Evolutionary conservation across 345 rosid genomes (phyloP).

Genomic region (Camelina hispida): DNA sequence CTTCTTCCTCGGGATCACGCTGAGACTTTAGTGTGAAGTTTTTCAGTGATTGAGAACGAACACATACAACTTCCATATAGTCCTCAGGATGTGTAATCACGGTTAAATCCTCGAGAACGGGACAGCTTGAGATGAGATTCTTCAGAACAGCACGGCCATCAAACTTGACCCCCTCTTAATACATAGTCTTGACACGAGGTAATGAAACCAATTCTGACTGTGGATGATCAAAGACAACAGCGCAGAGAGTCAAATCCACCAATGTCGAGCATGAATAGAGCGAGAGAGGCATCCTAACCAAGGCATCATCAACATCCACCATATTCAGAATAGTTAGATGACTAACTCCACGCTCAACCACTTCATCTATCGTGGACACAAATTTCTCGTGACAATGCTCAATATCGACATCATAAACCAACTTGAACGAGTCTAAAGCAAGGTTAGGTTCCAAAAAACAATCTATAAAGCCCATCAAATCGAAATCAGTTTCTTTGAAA

Average conservation of each 20-base stretch:
- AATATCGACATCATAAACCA: neutral
- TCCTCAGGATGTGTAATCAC: neutral
- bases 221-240: neutral
- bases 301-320: neutral
- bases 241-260: neutral
- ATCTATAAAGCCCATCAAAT: neutral
- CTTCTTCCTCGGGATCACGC: too few relatives aligned
- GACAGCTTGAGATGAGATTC: neutral
- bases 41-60: neutral
- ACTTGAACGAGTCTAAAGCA: neutral
- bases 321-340: neutral
- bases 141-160: neutral
- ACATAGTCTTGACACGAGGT: neutral
- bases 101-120: neutral
- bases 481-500: neutral
- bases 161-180: neutral
- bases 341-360: neutral
- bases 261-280: neutral
- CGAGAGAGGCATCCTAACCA: constrained; percentile 10
- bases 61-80: neutral
- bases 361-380: neutral
- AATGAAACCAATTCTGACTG: neutral
- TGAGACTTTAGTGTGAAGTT: neutral
- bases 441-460: neutral
- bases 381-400: neutral